phyloP scores from a whole-genome alignment of 164 flowering plant genomes.

The Stephania yunnanensis region DNA sequence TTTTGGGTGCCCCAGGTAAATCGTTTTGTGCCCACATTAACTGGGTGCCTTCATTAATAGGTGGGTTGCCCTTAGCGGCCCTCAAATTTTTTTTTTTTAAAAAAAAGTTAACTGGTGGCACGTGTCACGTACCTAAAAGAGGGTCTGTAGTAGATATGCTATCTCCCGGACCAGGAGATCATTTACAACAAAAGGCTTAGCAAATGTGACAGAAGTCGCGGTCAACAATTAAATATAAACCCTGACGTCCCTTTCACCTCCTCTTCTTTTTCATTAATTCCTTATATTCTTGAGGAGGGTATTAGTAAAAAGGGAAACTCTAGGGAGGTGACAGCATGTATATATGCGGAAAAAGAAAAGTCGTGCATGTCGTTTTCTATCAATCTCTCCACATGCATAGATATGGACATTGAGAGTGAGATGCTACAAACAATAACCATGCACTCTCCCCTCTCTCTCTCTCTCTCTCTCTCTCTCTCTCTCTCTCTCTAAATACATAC shows the following conservation, averaged over 20 bases:
- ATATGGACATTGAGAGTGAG: neutral
- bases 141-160: neutral
- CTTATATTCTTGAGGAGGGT: neutral
- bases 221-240: neutral
- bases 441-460: neutral
- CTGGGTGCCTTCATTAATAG: too few relatives aligned
- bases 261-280: neutral
- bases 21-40: too few relatives aligned
- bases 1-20: too few relatives aligned
- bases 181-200: neutral
- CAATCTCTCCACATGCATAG: neutral
- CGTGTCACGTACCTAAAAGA: too few relatives aligned
- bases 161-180: neutral
- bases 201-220: neutral
- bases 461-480: too few relatives aligned
- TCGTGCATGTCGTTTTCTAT: neutral
- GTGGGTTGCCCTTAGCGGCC: too few relatives aligned
- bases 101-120: too few relatives aligned
- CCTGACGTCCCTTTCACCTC: neutral
- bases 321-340: neutral
- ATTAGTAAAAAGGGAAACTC: neutral
- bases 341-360: neutral
- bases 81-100: too few relatives aligned
- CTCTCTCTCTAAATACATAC: too few relatives aligned
- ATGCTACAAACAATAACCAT: neutral